phyloP scores from a whole-genome alignment of 352 stramenopile genomes.

The Phytopythium chamaehyphon region DNA sequence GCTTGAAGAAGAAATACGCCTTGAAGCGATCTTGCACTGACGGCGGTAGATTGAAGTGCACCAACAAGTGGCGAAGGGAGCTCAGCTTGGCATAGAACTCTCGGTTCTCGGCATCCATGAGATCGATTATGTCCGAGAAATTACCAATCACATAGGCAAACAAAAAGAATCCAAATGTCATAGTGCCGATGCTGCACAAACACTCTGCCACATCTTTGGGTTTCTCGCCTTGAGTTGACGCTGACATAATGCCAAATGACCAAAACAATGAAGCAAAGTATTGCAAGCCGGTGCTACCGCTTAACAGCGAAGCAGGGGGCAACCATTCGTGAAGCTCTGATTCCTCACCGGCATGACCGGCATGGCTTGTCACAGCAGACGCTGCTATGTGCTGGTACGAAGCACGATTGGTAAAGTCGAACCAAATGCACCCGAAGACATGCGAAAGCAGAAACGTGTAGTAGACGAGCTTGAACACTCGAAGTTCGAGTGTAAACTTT shows the following conservation, averaged over 20 bases:
- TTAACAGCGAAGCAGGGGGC: slow-evolving; percentile 21
- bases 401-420: slow-evolving; percentile 32
- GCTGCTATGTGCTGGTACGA: slow-evolving; percentile 1
- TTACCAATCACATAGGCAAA: slow-evolving; percentile 77
- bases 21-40: slow-evolving; percentile 50
- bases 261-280: slow-evolving; percentile 67
- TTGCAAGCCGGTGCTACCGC: slow-evolving; percentile 27
- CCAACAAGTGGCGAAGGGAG: slow-evolving; percentile 44
- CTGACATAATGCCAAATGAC: slow-evolving; percentile 66
- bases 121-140: slow-evolving; percentile 60
- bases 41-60: slow-evolving; percentile 46
- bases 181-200: slow-evolving; percentile 50
- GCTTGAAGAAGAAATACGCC: slow-evolving; percentile 68
- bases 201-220: slow-evolving; percentile 47
- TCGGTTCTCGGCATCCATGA: slow-evolving; percentile 64
- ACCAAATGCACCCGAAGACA: slow-evolving; percentile 56
- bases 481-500: slow-evolving; percentile 54
- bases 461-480: slow-evolving; percentile 72
- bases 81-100: slow-evolving; percentile 56
- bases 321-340: slow-evolving; percentile 21
- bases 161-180: slow-evolving; percentile 65
- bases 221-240: slow-evolving; percentile 40
- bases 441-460: slow-evolving; percentile 66
- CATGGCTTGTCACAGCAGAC: not conserved
- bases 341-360: too few relatives aligned